Percentiles rank a stretch among this genome's conserved stretches.
phyloP scores from a whole-genome alignment of 2,329 filamentous ascomycete species.

The Ophiostoma pallidulum region DNA sequence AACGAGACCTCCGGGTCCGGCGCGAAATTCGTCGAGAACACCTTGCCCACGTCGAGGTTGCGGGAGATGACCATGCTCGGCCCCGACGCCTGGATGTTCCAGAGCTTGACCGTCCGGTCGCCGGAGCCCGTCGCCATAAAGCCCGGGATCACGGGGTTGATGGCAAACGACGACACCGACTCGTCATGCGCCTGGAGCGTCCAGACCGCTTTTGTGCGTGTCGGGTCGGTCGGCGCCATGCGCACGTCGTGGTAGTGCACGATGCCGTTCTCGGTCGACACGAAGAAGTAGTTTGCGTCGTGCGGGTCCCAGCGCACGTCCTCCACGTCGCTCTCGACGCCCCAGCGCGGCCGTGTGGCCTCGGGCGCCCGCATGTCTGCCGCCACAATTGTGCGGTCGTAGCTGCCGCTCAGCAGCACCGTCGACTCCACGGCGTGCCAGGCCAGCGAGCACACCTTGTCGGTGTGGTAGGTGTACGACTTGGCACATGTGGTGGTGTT shows the following conservation, averaged over 20 bases:
- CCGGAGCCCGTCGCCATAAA: slow-evolving; percentile 90
- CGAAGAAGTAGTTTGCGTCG: slow-evolving; percentile 86
- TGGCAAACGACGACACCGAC: slow-evolving; percentile 82
- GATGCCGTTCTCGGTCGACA: slow-evolving; percentile 84
- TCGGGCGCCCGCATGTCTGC: slow-evolving; percentile 93
- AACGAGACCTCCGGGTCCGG: slow-evolving; percentile 88
- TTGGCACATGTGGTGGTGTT: slow-evolving; percentile 88
- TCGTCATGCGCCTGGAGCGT: slow-evolving; percentile 92
- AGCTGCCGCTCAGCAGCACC: slow-evolving; percentile 82
- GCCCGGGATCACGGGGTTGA: slow-evolving; percentile 82
- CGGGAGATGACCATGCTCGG: slow-evolving; percentile 86
- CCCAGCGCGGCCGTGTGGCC: slow-evolving; percentile 73
- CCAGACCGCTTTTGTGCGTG: slow-evolving; percentile 79
- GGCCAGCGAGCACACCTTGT: slow-evolving; percentile 93
- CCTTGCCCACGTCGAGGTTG: slow-evolving; percentile 87
- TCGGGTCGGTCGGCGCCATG: slow-evolving; percentile 61
- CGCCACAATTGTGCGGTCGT: slow-evolving; percentile 89
- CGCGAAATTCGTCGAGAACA: slow-evolving; percentile 85
- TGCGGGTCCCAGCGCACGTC: slow-evolving; percentile 88
- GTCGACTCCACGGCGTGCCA: slow-evolving; percentile 89
- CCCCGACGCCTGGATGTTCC: slow-evolving; percentile 75
- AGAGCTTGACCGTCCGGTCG: slow-evolving; percentile 92
- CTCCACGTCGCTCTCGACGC: slow-evolving; percentile 93
- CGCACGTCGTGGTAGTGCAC: slow-evolving; percentile 89
- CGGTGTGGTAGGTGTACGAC: slow-evolving; percentile 90